Evolutionary conservation across 1,139 yeast species (phyloP).

Genomic region (Candida dubliniensis): DNA sequence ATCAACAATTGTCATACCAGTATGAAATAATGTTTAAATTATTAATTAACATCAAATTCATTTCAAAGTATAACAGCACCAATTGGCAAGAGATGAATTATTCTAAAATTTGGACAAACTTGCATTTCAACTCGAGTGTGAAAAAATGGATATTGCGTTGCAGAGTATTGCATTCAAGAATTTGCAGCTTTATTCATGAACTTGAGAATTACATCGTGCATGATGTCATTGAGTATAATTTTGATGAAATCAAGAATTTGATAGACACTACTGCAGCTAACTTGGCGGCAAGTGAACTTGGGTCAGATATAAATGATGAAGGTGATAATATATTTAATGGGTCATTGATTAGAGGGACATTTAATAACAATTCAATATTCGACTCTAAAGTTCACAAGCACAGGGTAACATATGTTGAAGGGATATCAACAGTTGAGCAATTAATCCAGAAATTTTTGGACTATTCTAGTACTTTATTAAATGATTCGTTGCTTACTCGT

Average conservation of each 20-base stretch:
- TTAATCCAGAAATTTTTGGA: slow-evolving; percentile 54
- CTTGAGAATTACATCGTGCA: slow-evolving; percentile 56
- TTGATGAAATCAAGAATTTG: slow-evolving; percentile 37
- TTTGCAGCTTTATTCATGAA: slow-evolving; percentile 60
- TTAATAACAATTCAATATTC: slow-evolving; percentile 27
- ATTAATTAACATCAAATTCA: slow-evolving; percentile 59
- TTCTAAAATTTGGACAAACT: slow-evolving; percentile 66
- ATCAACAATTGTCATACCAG: slow-evolving; percentile 70
- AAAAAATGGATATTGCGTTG: slow-evolving; percentile 60
- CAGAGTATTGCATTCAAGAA: slow-evolving; percentile 57
- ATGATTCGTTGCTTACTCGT: slow-evolving; percentile 69
- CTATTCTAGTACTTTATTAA: slow-evolving; percentile 62
- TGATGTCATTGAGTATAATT: slow-evolving; percentile 63
- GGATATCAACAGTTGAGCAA: slow-evolving; percentile 18
- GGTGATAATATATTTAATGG: slow-evolving; percentile 5
- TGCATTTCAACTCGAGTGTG: slow-evolving; percentile 39
- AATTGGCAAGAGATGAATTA: slow-evolving; percentile 76
- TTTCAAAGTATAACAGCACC: slow-evolving; percentile 58
- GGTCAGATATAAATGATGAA: slow-evolving; percentile 5
- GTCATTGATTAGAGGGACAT: slow-evolving; percentile 8
- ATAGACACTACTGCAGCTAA: slow-evolving; percentile 20
- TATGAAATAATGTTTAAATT: slow-evolving; percentile 81
- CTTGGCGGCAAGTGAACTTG: slow-evolving; percentile 11
- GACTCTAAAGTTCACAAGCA: slow-evolving; percentile 25
- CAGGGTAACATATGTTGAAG: not conserved